Conservation (phyloP, 2,329 filamentous ascomycete species). For the Aspergillus fumigatiaffinis region DNA sequence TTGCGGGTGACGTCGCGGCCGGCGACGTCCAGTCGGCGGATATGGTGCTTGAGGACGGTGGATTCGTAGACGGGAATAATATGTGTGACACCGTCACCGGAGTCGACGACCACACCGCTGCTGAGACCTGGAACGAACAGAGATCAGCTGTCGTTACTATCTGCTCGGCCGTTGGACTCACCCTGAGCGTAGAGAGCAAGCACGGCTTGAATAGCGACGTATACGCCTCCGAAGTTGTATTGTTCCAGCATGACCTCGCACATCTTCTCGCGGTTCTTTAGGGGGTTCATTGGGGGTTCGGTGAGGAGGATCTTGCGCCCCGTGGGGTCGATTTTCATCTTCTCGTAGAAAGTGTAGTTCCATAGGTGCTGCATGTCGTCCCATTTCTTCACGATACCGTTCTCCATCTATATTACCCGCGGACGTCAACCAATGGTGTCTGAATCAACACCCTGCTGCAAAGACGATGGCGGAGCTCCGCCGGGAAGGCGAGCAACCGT, state of each 20-base stretch:
- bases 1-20: constrained; percentile 98
- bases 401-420: constrained; percentile 71
- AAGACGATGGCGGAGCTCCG: constrained; percentile 13
- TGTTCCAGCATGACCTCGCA: constrained; percentile 98
- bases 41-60: constrained; percentile 95
- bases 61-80: constrained; percentile 99
- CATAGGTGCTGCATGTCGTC: constrained; percentile 99
- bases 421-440: constrained; percentile 4
- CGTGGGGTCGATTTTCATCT: constrained; percentile 85
- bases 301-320: constrained; percentile 97
- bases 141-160: constrained; percentile 1
- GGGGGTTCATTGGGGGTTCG: constrained; percentile 95
- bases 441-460: constrained; percentile 19
- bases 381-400: constrained; percentile 99
- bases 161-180: constrained; percentile 35
- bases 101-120: constrained; percentile 97
- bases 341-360: constrained; percentile 98
- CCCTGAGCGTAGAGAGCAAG: constrained; percentile 95
- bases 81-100: constrained; percentile 95
- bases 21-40: constrained; percentile 87
- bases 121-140: constrained; percentile 59
- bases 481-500: constrained; percentile 3
- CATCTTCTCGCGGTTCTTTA: constrained; percentile 97
- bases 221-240: constrained; percentile 93
- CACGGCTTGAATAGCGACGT: constrained; percentile 96